Conservation (phyloP, 1,139 yeast species). For the Suhomyces panamericanus region DNA sequence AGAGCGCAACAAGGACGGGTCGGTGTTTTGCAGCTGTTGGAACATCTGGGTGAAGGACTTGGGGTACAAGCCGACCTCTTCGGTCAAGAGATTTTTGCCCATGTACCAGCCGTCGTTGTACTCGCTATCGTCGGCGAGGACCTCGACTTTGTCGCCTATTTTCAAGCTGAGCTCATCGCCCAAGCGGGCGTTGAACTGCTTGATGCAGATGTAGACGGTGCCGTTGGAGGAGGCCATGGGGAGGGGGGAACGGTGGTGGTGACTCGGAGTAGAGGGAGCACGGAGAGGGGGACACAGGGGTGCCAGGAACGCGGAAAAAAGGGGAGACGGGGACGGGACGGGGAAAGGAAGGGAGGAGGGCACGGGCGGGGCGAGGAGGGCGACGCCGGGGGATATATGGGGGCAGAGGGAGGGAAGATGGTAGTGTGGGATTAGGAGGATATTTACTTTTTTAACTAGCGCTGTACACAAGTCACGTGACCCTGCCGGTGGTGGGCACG, state of each 20-base stretch:
- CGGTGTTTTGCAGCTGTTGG: constrained; percentile 19
- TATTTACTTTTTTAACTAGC: constrained; percentile 5
- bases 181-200: constrained; percentile 80
- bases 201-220: constrained; percentile 58
- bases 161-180: constrained; percentile 84
- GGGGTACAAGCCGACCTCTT: constrained; percentile 84
- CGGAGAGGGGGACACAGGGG: neutral
- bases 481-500: neutral
- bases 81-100: constrained; percentile 76
- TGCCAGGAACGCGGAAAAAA: neutral
- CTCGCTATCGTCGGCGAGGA: constrained; percentile 87
- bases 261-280: neutral
- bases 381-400: constrained; percentile 1
- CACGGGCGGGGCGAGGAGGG: neutral
- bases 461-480: constrained; percentile 6
- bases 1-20: constrained; percentile 47
- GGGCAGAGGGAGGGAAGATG: neutral
- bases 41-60: constrained; percentile 70
- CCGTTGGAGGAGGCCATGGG: constrained; percentile 14
- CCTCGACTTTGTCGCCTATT: constrained; percentile 85
- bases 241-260: neutral
- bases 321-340: neutral
- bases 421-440: constrained; percentile 2
- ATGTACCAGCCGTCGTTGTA: constrained; percentile 97
- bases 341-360: neutral